Conservation (phyloP, 768 basidiomycete species). For the Pulveroboletus frians region DNA sequence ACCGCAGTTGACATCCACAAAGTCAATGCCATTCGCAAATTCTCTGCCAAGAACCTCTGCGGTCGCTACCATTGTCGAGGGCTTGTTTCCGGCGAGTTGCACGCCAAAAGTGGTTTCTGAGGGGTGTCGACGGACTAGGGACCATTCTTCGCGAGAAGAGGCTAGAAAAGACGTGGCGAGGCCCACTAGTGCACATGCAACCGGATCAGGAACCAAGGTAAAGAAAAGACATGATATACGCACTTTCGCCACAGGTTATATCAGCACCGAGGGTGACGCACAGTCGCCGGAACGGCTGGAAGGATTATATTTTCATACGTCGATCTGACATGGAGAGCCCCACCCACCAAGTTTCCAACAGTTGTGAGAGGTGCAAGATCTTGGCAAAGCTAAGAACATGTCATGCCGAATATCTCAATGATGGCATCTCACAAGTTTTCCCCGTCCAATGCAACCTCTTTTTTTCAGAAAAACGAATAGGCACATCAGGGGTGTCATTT, state of each 20-base stretch:
- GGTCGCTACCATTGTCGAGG: constrained; percentile 67
- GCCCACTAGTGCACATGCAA: constrained; percentile 58
- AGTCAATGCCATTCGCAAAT: constrained; percentile 65
- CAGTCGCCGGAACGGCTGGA: constrained; percentile 85
- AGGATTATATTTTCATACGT: neutral
- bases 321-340: neutral
- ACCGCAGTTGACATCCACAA: constrained; percentile 93
- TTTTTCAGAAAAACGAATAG: constrained; percentile 73
- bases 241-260: constrained; percentile 93
- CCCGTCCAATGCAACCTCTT: constrained; percentile 80
- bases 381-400: constrained; percentile 32
- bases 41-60: constrained; percentile 78
- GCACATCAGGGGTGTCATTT: constrained; percentile 63
- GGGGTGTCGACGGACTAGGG: constrained; percentile 82
- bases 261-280: constrained; percentile 86
- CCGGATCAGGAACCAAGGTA: neutral
- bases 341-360: constrained; percentile 80
- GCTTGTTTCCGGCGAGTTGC: constrained; percentile 88
- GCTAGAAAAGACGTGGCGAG: constrained; percentile 84
- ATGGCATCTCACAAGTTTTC: constrained; percentile 63
- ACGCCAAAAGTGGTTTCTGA: constrained; percentile 86
- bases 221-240: constrained; percentile 13
- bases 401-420: neutral
- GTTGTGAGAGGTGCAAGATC: constrained; percentile 85
- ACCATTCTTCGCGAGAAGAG: constrained; percentile 94